Conservation (phyloP, 129 eudicot genomes). For the Apium graveolens region DNA sequence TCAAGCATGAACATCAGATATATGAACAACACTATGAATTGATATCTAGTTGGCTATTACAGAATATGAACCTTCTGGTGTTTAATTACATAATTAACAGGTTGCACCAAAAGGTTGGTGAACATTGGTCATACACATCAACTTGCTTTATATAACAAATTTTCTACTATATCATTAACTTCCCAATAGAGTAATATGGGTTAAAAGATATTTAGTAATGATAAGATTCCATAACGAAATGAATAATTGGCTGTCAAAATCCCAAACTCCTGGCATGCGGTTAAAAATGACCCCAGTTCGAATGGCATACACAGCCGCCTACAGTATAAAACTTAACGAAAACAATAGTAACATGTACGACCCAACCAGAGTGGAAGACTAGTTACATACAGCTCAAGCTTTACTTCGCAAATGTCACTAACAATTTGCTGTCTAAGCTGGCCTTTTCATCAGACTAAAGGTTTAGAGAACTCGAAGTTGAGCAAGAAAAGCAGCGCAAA, state of each 20-base stretch:
- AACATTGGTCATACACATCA: neutral
- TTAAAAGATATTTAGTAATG: constrained; percentile 11
- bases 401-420: constrained; percentile 26
- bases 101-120: neutral
- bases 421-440: constrained; percentile 29
- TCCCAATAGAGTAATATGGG: neutral
- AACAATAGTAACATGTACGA: neutral
- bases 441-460: constrained; percentile 27
- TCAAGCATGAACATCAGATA: neutral
- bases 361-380: constrained; percentile 19
- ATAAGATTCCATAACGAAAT: constrained; percentile 10
- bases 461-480: constrained; percentile 80
- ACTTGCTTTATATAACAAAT: neutral
- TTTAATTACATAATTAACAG: neutral
- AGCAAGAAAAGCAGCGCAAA: constrained; percentile 93
- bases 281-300: constrained; percentile 17
- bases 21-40: neutral
- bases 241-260: constrained; percentile 9
- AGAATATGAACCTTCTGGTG: neutral
- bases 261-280: constrained; percentile 34
- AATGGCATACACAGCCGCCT: constrained; percentile 28
- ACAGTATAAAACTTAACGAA: constrained; percentile 8
- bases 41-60: neutral
- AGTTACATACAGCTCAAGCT: constrained; percentile 42
- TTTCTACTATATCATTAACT: neutral